Conservation (phyloP, 441 rosid species). For the Breynia disticha region DNA sequence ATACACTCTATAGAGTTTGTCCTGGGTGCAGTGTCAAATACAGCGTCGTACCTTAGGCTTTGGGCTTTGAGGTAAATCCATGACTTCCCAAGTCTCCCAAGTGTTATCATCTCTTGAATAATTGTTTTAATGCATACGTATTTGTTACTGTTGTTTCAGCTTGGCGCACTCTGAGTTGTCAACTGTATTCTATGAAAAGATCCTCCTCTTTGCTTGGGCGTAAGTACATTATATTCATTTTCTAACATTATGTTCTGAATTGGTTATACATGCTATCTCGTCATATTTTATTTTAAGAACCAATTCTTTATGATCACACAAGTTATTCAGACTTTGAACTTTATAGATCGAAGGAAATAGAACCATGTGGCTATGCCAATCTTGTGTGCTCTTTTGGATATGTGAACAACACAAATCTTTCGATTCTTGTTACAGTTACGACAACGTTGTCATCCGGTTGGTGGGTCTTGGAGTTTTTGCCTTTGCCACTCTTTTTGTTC, state of each 20-base stretch:
- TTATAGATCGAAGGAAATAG: too few species aligned
- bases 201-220: conserved; percentile 96
- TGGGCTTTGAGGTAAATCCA: conserved; percentile 85
- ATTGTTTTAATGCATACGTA: conserved; percentile 17
- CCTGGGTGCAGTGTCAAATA: conserved; percentile 95
- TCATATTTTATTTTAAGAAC: too few species aligned
- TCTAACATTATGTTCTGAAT: conserved; percentile 1
- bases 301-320: too few species aligned
- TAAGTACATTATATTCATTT: conserved; percentile 27
- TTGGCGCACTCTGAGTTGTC: conserved; percentile 97
- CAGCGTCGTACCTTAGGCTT: conserved; percentile 96
- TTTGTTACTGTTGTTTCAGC: conserved; percentile 35
- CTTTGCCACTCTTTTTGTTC: conserved; percentile 88
- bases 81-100: background rate
- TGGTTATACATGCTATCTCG: background rate
- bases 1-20: conserved; percentile 95
- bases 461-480: conserved; percentile 83
- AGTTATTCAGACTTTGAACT: too few species aligned
- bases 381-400: background rate
- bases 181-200: conserved; percentile 92
- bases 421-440: conserved; percentile 50
- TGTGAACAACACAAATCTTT: background rate
- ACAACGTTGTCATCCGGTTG: conserved; percentile 61
- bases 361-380: background rate
- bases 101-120: background rate